Conservation (phyloP, 495 filamentous ascomycete genomes). For the Aspergillus funiculosus region DNA sequence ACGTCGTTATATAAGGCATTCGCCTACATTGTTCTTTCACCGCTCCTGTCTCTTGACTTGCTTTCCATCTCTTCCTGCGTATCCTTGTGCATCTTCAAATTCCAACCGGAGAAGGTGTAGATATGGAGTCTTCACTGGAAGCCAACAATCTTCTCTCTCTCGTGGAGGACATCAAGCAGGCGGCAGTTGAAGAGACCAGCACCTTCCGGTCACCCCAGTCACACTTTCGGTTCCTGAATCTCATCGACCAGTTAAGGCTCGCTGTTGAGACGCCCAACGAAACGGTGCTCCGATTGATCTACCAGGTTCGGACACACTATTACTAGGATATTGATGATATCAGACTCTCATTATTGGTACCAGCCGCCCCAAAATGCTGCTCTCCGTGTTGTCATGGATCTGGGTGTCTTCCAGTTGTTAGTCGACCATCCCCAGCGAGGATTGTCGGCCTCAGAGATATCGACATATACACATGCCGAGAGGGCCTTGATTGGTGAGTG, state of each 20-base stretch:
- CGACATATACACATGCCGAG: conserved; percentile 27
- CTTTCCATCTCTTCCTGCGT: too few relatives aligned
- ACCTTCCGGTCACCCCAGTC: conserved; percentile 19
- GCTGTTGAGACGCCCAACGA: conserved; percentile 35
- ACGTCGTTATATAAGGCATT: too few relatives aligned
- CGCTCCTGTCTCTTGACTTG: conserved; percentile 18
- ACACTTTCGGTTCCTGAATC: conserved; percentile 29
- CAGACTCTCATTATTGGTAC: too few relatives aligned
- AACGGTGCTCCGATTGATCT: conserved; percentile 33
- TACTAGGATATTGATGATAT: not conserved
- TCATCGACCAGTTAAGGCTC: conserved; percentile 28
- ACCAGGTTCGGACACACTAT: conserved; percentile 27
- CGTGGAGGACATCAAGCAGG: conserved; percentile 22
- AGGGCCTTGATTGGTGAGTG: conserved; percentile 28
- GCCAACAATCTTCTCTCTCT: too few relatives aligned
- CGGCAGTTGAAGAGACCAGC: conserved; percentile 20
- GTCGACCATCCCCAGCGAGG: conserved; percentile 22
- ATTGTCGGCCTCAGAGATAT: conserved; percentile 26
- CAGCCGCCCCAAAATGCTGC: conserved; percentile 41
- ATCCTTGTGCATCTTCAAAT: too few relatives aligned
- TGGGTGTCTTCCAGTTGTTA: conserved; percentile 30
- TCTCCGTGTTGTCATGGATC: conserved; percentile 30
- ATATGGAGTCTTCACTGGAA: too few relatives aligned
- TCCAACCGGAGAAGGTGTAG: too few relatives aligned
- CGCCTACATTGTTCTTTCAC: too few relatives aligned